Percentiles rank a stretch among this genome's conserved stretches.
These are phyloP conservation scores for Leonotis leonurus DNA, from an alignment of 257 asterid genomes.

Conservation along the genomic window DNA sequence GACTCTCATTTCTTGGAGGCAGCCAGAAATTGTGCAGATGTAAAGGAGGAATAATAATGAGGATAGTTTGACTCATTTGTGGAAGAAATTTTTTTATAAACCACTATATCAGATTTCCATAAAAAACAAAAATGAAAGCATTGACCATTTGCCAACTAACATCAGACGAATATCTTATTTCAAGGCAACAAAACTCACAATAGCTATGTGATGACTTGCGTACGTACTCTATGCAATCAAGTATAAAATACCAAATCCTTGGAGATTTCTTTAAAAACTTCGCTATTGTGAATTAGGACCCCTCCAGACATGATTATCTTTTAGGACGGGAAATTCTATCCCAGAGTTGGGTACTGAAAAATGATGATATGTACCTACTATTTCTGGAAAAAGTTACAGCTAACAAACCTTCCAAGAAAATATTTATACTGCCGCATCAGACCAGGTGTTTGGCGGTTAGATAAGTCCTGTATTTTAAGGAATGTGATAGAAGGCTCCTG, in stretches of 20 bases:
- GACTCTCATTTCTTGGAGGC: neutral
- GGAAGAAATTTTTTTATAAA: neutral
- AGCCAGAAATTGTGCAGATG: neutral
- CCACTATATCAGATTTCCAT: neutral
- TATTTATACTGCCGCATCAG: conserved; percentile 64
- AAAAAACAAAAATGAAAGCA: neutral
- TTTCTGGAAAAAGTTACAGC: conserved; percentile 4
- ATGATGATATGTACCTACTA: neutral
- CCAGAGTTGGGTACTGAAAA: neutral
- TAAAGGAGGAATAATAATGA: neutral
- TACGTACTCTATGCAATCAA: neutral
- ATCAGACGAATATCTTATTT: neutral
- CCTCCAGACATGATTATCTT: neutral
- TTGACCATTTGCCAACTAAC: neutral
- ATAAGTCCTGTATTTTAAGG: conserved; percentile 43
- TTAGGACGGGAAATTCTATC: neutral
- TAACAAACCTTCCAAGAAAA: conserved; percentile 80
- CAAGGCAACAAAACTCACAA: neutral
- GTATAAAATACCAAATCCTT: neutral
- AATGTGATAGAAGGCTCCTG: conserved; percentile 33
- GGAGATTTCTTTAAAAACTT: neutral
- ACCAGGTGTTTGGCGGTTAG: conserved; percentile 65
- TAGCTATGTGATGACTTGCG: neutral
- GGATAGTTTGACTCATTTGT: neutral
- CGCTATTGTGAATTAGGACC: neutral